Percentiles rank a stretch among this genome's conserved stretches.
Conservation (phyloP, 108 stramenopile genomes). For the Nitzschia palea region DNA sequence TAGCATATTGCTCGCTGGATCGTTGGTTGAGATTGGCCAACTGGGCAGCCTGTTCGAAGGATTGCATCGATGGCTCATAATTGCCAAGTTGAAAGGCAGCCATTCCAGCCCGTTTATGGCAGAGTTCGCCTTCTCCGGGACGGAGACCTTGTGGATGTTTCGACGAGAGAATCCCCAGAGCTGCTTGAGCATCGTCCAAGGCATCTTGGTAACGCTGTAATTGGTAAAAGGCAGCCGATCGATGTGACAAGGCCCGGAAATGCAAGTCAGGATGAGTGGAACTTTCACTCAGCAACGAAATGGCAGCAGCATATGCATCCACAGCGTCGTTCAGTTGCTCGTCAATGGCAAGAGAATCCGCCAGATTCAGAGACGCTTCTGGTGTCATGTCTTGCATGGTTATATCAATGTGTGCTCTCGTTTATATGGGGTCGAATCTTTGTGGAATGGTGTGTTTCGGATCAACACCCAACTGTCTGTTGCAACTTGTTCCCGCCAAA, state of each 20-base stretch:
- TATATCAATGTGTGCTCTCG: background rate
- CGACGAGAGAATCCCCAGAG: conserved; percentile 36
- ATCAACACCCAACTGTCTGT: too few relatives aligned
- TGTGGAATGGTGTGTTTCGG: background rate
- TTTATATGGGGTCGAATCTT: background rate
- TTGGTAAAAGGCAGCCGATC: conserved; percentile 64
- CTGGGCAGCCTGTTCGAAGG: conserved; percentile 31
- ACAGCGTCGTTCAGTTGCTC: conserved; percentile 62
- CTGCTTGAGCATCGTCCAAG: conserved; percentile 64
- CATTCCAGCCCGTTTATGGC: conserved; percentile 50
- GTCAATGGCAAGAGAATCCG: conserved; percentile 67
- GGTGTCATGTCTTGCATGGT: conserved; percentile 5
- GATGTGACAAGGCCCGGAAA: conserved; percentile 61
- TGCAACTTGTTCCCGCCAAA: too few relatives aligned
- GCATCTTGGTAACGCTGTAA: conserved; percentile 66
- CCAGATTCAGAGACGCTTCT: conserved; percentile 33
- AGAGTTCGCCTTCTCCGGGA: conserved; percentile 53
- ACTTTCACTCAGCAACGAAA: conserved; percentile 35
- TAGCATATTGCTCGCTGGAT: conserved; percentile 7
- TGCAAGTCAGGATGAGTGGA: conserved; percentile 19
- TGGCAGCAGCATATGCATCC: conserved; percentile 68
- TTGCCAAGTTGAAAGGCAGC: conserved; percentile 49
- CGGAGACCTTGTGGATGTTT: conserved; percentile 17
- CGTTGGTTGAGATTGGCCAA: conserved; percentile 35
- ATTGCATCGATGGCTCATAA: conserved; percentile 36